Conservation (phyloP, 208 protist genomes). For the Cochliopodium minus region DNA sequence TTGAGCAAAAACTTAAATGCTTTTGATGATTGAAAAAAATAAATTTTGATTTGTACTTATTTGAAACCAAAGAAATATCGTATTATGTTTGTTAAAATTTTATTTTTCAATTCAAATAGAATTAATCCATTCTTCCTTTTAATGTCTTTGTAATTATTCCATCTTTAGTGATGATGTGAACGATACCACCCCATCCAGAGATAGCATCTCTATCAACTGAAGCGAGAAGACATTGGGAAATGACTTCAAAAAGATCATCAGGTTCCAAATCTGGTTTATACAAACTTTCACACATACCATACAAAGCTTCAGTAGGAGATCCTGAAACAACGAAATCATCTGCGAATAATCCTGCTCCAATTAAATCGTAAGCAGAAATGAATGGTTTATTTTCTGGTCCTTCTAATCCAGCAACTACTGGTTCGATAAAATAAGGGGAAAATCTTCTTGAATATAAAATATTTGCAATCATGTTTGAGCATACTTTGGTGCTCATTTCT, state of each 20-base stretch:
- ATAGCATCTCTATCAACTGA: slow-evolving; percentile 86
- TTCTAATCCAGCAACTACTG: slow-evolving; percentile 87
- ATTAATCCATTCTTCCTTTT: slow-evolving; percentile 29
- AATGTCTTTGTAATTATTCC: slow-evolving; percentile 24
- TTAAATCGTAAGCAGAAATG: slow-evolving; percentile 78
- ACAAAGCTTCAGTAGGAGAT: slow-evolving; percentile 78
- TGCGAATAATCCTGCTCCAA: slow-evolving; percentile 71
- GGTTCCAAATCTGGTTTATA: slow-evolving; percentile 71
- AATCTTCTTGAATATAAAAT: slow-evolving; percentile 47
- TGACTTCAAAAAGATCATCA: slow-evolving; percentile 88
- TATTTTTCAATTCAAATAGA: not conserved
- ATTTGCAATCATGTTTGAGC: slow-evolving; percentile 31
- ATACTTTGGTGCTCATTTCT: slow-evolving; percentile 46
- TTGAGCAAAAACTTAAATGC: too few species aligned
- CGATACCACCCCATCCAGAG: slow-evolving; percentile 84
- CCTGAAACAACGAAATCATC: slow-evolving; percentile 89
- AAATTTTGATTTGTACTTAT: too few species aligned
- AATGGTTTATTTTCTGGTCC: slow-evolving; percentile 65
- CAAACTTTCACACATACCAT: slow-evolving; percentile 90
- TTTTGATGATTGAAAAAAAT: too few species aligned
- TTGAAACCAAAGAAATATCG: too few species aligned
- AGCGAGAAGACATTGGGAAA: slow-evolving; percentile 67
- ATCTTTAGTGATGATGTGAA: slow-evolving; percentile 44
- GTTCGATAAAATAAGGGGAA: slow-evolving; percentile 90
- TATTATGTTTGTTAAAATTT: not conserved